Conservation (phyloP, 441 rosid genomes). For the Adansonia rubrostipa region DNA sequence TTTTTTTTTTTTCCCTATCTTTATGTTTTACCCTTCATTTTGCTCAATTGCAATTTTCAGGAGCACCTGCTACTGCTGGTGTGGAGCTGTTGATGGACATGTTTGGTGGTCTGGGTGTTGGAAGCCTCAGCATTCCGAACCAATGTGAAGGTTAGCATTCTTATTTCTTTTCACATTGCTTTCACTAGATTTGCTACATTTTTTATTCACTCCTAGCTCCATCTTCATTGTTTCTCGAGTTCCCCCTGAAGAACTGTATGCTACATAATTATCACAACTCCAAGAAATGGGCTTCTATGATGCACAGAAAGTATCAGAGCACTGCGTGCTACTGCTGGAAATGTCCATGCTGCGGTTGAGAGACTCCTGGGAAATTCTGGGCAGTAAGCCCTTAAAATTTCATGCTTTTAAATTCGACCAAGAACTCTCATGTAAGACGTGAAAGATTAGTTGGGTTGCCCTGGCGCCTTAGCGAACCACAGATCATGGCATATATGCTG, state of each 20-base stretch:
- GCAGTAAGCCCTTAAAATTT: constrained; percentile 36
- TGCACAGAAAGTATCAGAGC: constrained; percentile 83
- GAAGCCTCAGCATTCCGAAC: constrained; percentile 31
- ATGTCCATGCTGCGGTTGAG: constrained; percentile 87
- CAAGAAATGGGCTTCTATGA: constrained; percentile 92
- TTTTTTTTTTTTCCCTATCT: neutral
- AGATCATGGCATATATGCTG: constrained; percentile 12
- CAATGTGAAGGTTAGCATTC: constrained; percentile 48
- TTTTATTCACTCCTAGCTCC: neutral
- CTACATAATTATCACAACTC: constrained; percentile 79
- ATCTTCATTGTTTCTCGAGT: constrained; percentile 42
- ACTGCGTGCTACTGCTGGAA: constrained; percentile 71
- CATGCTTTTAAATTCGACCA: constrained; percentile 12
- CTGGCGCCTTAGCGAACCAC: constrained; percentile 9
- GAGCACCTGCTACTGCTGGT: constrained; percentile 43
- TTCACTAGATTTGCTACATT: neutral
- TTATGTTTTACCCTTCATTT: neutral
- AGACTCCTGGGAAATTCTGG: constrained; percentile 73
- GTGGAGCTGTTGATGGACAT: constrained; percentile 56
- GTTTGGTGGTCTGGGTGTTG: constrained; percentile 48
- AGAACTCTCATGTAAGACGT: constrained; percentile 16
- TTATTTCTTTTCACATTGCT: neutral
- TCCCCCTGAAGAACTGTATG: constrained; percentile 81
- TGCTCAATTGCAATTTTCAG: constrained; percentile 29
- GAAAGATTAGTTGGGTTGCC: constrained; percentile 21